Evolutionary conservation across 1,284 basidiomycete species (phyloP).

Genomic region (Phellinidium pouzarii): DNA sequence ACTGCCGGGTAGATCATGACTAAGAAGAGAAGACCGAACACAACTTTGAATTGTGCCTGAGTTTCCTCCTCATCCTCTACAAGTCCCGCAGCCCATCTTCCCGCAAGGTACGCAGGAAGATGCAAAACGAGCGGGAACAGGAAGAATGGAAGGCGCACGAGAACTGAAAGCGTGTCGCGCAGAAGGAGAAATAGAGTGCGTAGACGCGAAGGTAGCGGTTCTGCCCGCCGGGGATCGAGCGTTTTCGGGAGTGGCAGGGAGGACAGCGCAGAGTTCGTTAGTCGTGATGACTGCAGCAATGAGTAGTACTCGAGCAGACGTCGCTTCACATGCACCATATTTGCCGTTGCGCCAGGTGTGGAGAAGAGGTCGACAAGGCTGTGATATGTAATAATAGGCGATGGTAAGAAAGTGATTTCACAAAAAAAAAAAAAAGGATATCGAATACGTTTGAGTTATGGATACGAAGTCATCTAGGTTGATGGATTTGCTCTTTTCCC

Average conservation of each 20-base stretch:
- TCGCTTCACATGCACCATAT: slow-evolving; percentile 56
- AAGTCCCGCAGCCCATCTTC: slow-evolving; percentile 63
- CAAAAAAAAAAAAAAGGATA: not conserved
- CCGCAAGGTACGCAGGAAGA: slow-evolving; percentile 77
- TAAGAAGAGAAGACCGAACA: slow-evolving; percentile 72
- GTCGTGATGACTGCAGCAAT: slow-evolving; percentile 72
- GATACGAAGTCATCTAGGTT: slow-evolving; percentile 73
- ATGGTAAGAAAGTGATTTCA: not conserved
- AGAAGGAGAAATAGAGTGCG: slow-evolving; percentile 73
- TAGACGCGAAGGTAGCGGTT: slow-evolving; percentile 75
- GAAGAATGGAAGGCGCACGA: slow-evolving; percentile 82
- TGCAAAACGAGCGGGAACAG: slow-evolving; percentile 78
- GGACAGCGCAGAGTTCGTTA: slow-evolving; percentile 78
- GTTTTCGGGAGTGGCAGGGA: slow-evolving; percentile 72
- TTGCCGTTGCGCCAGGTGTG: slow-evolving; percentile 52
- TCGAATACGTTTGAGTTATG: slow-evolving; percentile 83
- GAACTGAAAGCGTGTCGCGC: slow-evolving; percentile 64
- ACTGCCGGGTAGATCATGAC: slow-evolving; percentile 73
- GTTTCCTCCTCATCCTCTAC: slow-evolving; percentile 87
- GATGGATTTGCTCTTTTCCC: slow-evolving; percentile 71
- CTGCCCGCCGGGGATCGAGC: slow-evolving; percentile 68
- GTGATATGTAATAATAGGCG: slow-evolving; percentile 19
- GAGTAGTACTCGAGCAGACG: slow-evolving; percentile 80
- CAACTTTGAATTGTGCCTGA: slow-evolving; percentile 88
- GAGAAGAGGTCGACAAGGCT: slow-evolving; percentile 84